Conservation (phyloP, 148 eudicot species). For the Amaranthus cruentus region DNA sequence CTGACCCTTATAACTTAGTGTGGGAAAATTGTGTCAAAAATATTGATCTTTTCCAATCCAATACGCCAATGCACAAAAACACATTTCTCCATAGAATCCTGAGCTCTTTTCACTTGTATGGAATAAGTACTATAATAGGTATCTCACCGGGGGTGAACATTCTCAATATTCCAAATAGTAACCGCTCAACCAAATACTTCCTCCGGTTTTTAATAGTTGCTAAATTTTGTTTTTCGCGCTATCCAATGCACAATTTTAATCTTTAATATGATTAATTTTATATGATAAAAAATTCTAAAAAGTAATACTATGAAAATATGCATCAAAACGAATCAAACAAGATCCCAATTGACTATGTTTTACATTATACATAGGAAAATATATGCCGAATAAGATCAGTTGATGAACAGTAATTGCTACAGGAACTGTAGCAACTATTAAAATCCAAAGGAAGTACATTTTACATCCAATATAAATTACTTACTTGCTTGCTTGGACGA, state of each 20-base stretch:
- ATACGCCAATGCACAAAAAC: background rate
- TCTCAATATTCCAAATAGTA: constrained; percentile 8
- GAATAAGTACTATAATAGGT: background rate
- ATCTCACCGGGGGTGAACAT: background rate
- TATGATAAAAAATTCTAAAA: too few relatives aligned
- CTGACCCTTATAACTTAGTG: background rate
- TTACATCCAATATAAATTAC: constrained; percentile 22
- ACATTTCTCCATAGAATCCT: background rate
- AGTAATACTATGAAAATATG: too few relatives aligned
- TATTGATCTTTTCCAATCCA: background rate
- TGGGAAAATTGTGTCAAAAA: background rate
- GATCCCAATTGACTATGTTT: too few relatives aligned
- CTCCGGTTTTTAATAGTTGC: too few relatives aligned
- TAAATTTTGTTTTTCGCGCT: too few relatives aligned
- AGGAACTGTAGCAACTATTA: background rate
- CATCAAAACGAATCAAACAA: too few relatives aligned
- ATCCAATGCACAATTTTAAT: too few relatives aligned
- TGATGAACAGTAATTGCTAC: too few relatives aligned
- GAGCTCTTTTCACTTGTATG: background rate
- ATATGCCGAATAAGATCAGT: too few relatives aligned
- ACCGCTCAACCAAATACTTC: too few relatives aligned
- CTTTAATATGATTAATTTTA: too few relatives aligned
- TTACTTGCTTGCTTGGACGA: constrained; percentile 27
- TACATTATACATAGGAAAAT: too few relatives aligned
- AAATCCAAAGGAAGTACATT: constrained; percentile 5